Evolutionary conservation across 129 eudicot species (phyloP).

Genomic region (Chrysanthemum makinoi): DNA sequence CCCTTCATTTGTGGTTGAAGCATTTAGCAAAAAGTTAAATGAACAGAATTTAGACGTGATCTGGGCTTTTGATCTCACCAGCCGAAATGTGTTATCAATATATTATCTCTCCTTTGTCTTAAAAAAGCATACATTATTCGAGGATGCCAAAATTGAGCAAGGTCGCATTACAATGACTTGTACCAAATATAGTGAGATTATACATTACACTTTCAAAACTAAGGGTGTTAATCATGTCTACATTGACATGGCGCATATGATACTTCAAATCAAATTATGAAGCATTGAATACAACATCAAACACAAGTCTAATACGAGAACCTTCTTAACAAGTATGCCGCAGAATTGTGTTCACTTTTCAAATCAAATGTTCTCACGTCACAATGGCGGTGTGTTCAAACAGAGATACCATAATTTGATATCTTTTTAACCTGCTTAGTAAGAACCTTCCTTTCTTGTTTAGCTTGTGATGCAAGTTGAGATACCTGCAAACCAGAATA

Average conservation of each 20-base stretch:
- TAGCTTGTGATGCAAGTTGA: slow-evolving; percentile 62
- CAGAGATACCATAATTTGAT: slow-evolving; percentile 81
- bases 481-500: slow-evolving; percentile 47
- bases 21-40: no score
- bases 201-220: background rate
- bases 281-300: slow-evolving; percentile 21
- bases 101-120: background rate
- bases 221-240: slow-evolving; percentile 4
- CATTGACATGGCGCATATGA: background rate
- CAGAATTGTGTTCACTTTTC: background rate
- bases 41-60: background rate
- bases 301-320: slow-evolving; percentile 21
- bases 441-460: slow-evolving; percentile 60
- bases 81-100: background rate
- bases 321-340: background rate
- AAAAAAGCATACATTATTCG: slow-evolving; percentile 11
- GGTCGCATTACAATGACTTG: slow-evolving; percentile 6
- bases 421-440: slow-evolving; percentile 80
- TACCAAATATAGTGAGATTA: slow-evolving; percentile 1
- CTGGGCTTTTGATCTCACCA: background rate
- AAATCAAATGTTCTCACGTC: background rate
- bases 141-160: slow-evolving; percentile 17
- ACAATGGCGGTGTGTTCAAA: slow-evolving; percentile 36
- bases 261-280: slow-evolving; percentile 7
- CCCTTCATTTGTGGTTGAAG: no score